Conservation (phyloP, 106 monocot genomes). For the Hemerocallis citrina region DNA sequence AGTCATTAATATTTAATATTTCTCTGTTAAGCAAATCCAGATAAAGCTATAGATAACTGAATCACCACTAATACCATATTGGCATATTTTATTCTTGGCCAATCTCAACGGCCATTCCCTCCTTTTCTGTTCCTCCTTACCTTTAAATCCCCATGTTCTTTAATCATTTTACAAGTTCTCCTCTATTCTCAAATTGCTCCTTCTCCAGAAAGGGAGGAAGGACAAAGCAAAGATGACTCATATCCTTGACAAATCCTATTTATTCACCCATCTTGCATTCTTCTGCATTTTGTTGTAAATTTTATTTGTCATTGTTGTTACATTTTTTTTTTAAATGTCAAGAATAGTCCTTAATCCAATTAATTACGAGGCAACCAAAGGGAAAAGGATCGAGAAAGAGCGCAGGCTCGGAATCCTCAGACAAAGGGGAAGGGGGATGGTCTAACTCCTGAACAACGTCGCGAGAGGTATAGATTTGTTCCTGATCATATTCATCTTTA, state of each 20-base stretch:
- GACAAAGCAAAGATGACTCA: conserved; percentile 12
- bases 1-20: no score
- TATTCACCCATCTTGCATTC: not conserved
- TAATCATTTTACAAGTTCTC: no score
- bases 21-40: no score
- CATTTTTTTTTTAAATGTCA: not conserved
- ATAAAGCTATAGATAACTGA: no score
- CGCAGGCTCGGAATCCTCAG: conserved; percentile 37
- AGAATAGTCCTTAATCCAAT: conserved; percentile 35
- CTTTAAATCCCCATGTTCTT: no score
- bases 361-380: conserved; percentile 73
- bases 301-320: not conserved
- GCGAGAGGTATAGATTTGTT: conserved; percentile 79
- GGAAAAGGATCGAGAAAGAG: conserved; percentile 79
- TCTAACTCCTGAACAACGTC: conserved; percentile 82
- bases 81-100: no score
- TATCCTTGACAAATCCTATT: conserved; percentile 15
- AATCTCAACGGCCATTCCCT: no score
- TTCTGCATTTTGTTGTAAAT: not conserved
- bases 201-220: no score
- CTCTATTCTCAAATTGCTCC: no score
- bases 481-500: no score
- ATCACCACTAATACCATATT: no score
- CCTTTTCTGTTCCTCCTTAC: no score
- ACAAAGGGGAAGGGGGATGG: conserved; percentile 47